Conservation (phyloP, 2,329 filamentous ascomycete genomes). For the Fusarium dlaminii region DNA sequence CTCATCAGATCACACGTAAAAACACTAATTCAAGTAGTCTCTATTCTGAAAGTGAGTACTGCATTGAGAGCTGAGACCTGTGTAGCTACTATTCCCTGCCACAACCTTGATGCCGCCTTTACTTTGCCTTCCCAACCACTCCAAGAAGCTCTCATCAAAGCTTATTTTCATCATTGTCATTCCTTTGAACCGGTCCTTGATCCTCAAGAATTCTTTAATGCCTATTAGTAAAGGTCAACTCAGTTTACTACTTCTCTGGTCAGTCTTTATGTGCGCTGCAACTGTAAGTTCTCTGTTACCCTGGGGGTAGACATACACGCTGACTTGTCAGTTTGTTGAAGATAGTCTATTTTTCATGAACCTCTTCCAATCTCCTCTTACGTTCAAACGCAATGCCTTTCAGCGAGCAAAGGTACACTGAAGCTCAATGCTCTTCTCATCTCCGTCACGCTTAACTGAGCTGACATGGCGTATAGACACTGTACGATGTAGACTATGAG, state of each 20-base stretch:
- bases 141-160: not conserved
- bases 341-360: not conserved
- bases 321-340: not conserved
- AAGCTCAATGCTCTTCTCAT: not conserved
- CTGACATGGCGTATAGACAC: not conserved
- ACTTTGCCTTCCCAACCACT: not conserved
- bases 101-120: too few relatives aligned
- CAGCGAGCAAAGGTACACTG: not conserved
- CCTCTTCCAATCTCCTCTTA: not conserved
- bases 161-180: not conserved
- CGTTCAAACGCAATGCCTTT: not conserved
- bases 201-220: not conserved
- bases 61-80: too few relatives aligned
- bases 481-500: not conserved
- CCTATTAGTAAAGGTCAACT: not conserved
- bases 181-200: not conserved
- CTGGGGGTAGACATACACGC: accelerated
- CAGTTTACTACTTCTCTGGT: not conserved
- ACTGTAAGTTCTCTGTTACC: not conserved
- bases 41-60: too few relatives aligned
- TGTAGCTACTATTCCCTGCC: too few relatives aligned
- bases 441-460: accelerated
- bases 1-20: too few relatives aligned
- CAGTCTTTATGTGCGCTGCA: not conserved
- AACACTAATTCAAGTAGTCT: too few relatives aligned